Evolutionary conservation across 2,329 filamentous ascomycete species (phyloP).

Genomic region (Aspergillus sp.): DNA sequence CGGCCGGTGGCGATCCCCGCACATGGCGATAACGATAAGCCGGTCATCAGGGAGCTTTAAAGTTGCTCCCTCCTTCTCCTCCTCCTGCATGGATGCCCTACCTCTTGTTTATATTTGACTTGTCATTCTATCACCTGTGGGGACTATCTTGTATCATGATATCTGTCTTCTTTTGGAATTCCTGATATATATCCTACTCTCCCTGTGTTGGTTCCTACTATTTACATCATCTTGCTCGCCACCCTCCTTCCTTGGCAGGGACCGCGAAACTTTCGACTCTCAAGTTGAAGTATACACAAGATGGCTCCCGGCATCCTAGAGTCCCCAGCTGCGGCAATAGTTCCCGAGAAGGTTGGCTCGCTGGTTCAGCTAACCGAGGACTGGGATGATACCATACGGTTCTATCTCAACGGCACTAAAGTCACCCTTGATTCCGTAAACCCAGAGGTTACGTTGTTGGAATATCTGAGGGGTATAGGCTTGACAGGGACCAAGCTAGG

Average conservation of each 20-base stretch:
- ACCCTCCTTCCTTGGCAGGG: neutral
- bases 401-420: constrained; percentile 92
- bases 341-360: constrained; percentile 44
- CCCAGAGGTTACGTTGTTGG: constrained; percentile 85
- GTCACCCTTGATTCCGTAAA: constrained; percentile 84
- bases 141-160: neutral
- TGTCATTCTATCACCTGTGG: neutral
- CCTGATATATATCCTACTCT: neutral
- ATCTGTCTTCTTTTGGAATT: neutral
- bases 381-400: constrained; percentile 85
- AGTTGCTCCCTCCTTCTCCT: neutral
- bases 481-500: constrained; percentile 95
- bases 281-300: constrained; percentile 6
- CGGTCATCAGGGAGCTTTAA: neutral
- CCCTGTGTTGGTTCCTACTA: neutral
- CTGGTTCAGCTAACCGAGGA: constrained; percentile 66
- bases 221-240: neutral
- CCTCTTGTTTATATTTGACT: neutral
- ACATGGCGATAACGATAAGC: neutral
- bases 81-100: neutral
- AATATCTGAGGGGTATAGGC: constrained; percentile 90
- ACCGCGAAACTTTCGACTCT: constrained; percentile 1
- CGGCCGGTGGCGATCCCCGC: constrained; percentile 43
- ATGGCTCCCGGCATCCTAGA: constrained; percentile 62
- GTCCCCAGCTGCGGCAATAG: constrained; percentile 45